A percentile compares a stretch with the other conserved stretches of the same genome.
Conservation (phyloP, 2,329 filamentous ascomycete species). For the Hypoxylon sp. region DNA sequence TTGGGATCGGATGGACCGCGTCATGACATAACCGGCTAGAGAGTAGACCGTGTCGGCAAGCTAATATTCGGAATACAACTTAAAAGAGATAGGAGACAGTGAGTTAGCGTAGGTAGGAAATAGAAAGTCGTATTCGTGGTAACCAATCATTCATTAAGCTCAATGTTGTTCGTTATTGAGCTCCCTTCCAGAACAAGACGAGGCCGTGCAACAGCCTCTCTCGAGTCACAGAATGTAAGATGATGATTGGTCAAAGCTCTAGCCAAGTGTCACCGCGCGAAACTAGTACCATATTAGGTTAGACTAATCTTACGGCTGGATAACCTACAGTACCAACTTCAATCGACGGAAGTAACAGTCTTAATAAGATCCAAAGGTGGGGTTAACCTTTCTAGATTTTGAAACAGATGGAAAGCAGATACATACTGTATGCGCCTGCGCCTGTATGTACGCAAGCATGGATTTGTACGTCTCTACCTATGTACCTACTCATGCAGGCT, state of each 20-base stretch:
- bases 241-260: constrained; percentile 27
- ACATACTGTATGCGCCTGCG: too few relatives aligned
- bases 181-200: constrained; percentile 15
- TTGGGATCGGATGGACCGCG: too few relatives aligned
- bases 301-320: constrained; percentile 5
- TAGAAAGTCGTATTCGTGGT: constrained; percentile 10
- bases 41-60: constrained; percentile 4
- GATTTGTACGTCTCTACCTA: too few relatives aligned
- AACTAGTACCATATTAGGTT: constrained; percentile 19
- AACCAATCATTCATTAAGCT: background rate
- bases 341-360: constrained; percentile 2
- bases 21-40: too few relatives aligned
- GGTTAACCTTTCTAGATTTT: constrained; percentile 8
- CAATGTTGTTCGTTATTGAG: constrained; percentile 8
- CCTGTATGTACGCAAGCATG: too few relatives aligned
- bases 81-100: background rate
- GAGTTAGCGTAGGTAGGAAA: background rate
- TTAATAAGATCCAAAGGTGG: constrained; percentile 11
- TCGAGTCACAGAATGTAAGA: constrained; percentile 1
- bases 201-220: constrained; percentile 38
- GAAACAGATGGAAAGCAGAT: constrained; percentile 1
- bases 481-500: too few relatives aligned
- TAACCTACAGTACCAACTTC: background rate
- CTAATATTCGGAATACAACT: background rate
- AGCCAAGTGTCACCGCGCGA: constrained; percentile 27